Evolutionary conservation across 1,284 basidiomycete genomes (phyloP).

Genomic region (Mycosarcoma mackinlayi): DNA sequence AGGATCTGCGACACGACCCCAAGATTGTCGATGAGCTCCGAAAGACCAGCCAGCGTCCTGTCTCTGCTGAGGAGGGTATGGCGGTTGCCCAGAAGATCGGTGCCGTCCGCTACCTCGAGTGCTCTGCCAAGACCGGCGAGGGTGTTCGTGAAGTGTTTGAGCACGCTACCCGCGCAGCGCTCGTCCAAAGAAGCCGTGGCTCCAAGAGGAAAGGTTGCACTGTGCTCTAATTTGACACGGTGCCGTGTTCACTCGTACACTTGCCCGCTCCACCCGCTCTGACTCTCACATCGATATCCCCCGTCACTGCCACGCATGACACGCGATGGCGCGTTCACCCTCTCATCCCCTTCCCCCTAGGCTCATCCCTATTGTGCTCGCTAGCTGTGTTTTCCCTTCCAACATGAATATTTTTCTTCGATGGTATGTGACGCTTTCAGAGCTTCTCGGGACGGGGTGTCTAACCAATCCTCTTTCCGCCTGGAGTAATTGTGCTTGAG

Average conservation of each 20-base stretch:
- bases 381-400: no score
- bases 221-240: constrained; percentile 71
- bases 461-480: no score
- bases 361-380: no score
- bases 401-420: no score
- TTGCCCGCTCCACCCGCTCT: no score
- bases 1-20: constrained; percentile 67
- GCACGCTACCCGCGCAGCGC: constrained; percentile 83
- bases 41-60: constrained; percentile 67
- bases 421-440: no score
- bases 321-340: background rate
- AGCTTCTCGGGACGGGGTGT: no score
- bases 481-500: no score
- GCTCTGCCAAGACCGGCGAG: constrained; percentile 86
- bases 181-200: constrained; percentile 71
- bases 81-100: constrained; percentile 88
- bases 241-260: background rate
- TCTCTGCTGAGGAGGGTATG: constrained; percentile 73
- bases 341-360: background rate
- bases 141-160: constrained; percentile 93
- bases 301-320: background rate
- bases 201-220: constrained; percentile 72
- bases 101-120: constrained; percentile 88
- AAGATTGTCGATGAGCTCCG: constrained; percentile 68
- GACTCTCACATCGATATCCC: constrained; percentile 6